Percentiles rank a stretch among this genome's conserved stretches.
Conservation (phyloP, 495 filamentous ascomycete genomes). For the Ramalina intermedia region DNA sequence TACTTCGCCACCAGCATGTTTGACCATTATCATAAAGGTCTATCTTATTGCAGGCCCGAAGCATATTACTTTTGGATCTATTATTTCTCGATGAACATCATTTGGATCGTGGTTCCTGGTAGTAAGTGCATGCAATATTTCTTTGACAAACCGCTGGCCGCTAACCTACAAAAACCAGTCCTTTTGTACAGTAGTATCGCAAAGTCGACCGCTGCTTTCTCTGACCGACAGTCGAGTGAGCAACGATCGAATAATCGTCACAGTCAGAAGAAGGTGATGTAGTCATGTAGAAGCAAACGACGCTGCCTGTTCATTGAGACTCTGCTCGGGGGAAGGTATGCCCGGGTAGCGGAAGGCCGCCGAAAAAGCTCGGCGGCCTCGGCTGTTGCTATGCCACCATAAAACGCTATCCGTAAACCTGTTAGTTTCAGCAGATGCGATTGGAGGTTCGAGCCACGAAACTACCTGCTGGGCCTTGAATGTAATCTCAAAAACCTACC, state of each 20-base stretch:
- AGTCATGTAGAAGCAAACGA: too few species aligned
- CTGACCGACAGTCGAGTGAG: slow-evolving; percentile 7
- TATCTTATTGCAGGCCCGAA: slow-evolving; percentile 61
- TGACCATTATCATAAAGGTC: slow-evolving; percentile 41
- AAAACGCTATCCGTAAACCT: too few species aligned
- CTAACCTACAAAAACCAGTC: slow-evolving; percentile 20
- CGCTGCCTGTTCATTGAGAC: too few species aligned
- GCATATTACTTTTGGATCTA: slow-evolving; percentile 77
- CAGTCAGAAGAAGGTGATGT: not conserved
- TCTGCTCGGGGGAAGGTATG: too few species aligned
- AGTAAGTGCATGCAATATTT: slow-evolving; percentile 24
- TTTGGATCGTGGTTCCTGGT: slow-evolving; percentile 69
- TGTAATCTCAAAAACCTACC: too few species aligned
- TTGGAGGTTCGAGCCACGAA: too few species aligned
- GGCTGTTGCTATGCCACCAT: too few species aligned
- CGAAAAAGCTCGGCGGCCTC: too few species aligned
- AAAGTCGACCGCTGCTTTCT: slow-evolving; percentile 32
- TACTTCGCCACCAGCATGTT: slow-evolving; percentile 74
- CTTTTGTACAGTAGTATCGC: slow-evolving; percentile 37
- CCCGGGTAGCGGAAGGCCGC: too few species aligned
- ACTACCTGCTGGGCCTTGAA: too few species aligned
- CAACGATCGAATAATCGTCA: slow-evolving; percentile 13
- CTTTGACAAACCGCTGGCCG: slow-evolving; percentile 11
- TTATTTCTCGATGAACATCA: slow-evolving; percentile 71
- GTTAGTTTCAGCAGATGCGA: too few species aligned